These are phyloP conservation scores for Xylaria sp. DNA, from an alignment of 2,329 filamentous ascomycete genomes.

Conservation along the genomic window DNA sequence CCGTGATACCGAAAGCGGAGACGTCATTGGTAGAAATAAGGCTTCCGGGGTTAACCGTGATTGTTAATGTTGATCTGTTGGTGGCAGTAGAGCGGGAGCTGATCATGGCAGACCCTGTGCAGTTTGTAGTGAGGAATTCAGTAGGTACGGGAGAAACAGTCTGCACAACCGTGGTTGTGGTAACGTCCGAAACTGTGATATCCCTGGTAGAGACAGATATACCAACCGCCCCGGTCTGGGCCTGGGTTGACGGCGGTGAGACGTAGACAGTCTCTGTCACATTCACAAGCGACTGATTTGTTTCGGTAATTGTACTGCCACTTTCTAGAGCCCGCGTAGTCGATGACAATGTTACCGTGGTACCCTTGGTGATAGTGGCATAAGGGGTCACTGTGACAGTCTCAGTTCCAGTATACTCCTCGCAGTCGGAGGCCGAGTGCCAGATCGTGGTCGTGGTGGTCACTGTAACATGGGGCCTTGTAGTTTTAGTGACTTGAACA, in stretches of 20 bases:
- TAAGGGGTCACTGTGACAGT: slow-evolving; percentile 35
- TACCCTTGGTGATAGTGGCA: slow-evolving; percentile 27
- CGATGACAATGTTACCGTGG: slow-evolving; percentile 17
- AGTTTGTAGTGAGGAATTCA: not conserved
- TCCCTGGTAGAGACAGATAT: not conserved
- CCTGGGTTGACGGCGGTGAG: slow-evolving; percentile 10
- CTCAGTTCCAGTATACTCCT: slow-evolving; percentile 27
- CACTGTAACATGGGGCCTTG: slow-evolving; percentile 16
- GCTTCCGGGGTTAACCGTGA: slow-evolving; percentile 4
- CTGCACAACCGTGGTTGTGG: slow-evolving; percentile 23
- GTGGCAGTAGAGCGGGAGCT: slow-evolving; percentile 4
- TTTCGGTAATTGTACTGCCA: slow-evolving; percentile 7
- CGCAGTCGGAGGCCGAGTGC: slow-evolving; percentile 6
- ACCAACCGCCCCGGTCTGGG: slow-evolving; percentile 15
- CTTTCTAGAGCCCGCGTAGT: not conserved
- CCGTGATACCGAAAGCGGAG: not conserved
- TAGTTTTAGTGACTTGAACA: not conserved
- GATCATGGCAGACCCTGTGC: slow-evolving; percentile 11
- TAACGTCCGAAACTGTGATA: slow-evolving; percentile 6
- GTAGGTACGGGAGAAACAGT: slow-evolving; percentile 25
- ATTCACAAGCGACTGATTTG: not conserved
- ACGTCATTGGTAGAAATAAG: slow-evolving; percentile 9
- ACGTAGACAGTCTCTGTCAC: slow-evolving; percentile 31
- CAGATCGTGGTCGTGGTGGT: slow-evolving; percentile 29
- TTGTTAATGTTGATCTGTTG: slow-evolving; percentile 15